Evolutionary conservation across 257 asterid genomes (phyloP).

Genomic region (Solanum medicagineum): DNA sequence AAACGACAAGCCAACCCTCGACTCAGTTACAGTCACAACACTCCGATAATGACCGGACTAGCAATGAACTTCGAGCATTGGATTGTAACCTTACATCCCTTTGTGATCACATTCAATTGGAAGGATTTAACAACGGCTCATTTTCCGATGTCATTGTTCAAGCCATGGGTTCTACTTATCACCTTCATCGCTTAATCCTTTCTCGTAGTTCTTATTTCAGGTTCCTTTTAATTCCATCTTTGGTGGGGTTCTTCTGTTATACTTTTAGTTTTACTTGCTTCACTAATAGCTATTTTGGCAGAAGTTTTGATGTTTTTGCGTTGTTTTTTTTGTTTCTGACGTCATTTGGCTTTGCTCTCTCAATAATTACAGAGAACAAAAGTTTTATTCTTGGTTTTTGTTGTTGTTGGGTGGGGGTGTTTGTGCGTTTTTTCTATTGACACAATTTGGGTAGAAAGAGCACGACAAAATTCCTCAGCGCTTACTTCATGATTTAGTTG

Average conservation of each 20-base stretch:
- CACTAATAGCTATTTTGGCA: neutral
- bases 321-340: neutral
- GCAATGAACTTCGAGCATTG: constrained; percentile 38
- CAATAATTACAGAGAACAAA: neutral
- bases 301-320: neutral
- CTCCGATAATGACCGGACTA: constrained; percentile 26
- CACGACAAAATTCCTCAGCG: neutral
- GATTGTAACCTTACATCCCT: constrained; percentile 86
- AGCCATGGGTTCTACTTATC: constrained; percentile 72
- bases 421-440: neutral
- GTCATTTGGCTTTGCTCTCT: neutral
- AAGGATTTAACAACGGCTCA: constrained; percentile 77
- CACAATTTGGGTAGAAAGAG: neutral
- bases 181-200: constrained; percentile 83
- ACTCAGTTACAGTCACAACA: constrained; percentile 6
- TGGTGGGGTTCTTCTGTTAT: too few relatives aligned
- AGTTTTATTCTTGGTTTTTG: neutral
- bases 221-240: constrained; percentile 4
- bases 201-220: constrained; percentile 95
- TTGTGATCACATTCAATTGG: constrained; percentile 82
- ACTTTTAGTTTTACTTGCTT: neutral
- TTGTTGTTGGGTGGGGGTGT: too few relatives aligned
- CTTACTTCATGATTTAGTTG: neutral
- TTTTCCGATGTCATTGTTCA: constrained; percentile 84
- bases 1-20: constrained; percentile 48